A percentile compares a stretch with the other conserved stretches of the same genome.
Conservation (phyloP, 257 asterid genomes). For the Solanum phureja region DNA sequence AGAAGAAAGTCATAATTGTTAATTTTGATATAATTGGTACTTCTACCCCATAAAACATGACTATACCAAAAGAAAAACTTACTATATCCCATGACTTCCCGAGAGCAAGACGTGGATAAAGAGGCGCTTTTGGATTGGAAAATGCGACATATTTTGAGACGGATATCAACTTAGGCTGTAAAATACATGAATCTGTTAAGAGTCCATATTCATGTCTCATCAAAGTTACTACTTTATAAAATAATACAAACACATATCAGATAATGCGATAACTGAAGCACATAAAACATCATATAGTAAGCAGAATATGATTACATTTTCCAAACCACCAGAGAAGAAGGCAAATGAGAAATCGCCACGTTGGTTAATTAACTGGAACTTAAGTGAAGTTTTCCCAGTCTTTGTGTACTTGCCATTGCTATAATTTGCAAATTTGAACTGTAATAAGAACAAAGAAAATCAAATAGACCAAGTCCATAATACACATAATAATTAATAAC, state of each 20-base stretch:
- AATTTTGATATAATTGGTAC: too few species aligned
- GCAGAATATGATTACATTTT: slow-evolving; percentile 18
- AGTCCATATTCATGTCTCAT: background rate
- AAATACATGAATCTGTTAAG: background rate
- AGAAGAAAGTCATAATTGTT: background rate
- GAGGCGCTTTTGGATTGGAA: slow-evolving; percentile 78
- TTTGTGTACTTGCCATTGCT: slow-evolving; percentile 15
- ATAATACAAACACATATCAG: background rate
- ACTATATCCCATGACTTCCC: slow-evolving; percentile 94
- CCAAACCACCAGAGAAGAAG: slow-evolving; percentile 54
- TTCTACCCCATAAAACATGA: too few species aligned
- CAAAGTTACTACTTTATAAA: background rate
- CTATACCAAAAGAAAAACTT: slow-evolving; percentile 11
- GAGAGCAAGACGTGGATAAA: slow-evolving; percentile 88
- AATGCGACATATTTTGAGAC: slow-evolving; percentile 62
- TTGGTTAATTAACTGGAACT: slow-evolving; percentile 42
- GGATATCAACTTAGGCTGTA: slow-evolving; percentile 77
- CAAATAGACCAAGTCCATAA: too few species aligned
- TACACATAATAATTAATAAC: too few species aligned
- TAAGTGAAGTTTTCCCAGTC: slow-evolving; percentile 24
- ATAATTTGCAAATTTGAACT: slow-evolving; percentile 43
- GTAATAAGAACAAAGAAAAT: background rate
- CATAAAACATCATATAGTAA: too few species aligned
- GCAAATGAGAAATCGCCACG: slow-evolving; percentile 71
- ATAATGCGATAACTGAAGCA: too few species aligned